A percentile compares a stretch with the other conserved stretches of the same genome.
Conservation (phyloP, 1,139 yeast species). For the Suhomyces bokatorum region DNA sequence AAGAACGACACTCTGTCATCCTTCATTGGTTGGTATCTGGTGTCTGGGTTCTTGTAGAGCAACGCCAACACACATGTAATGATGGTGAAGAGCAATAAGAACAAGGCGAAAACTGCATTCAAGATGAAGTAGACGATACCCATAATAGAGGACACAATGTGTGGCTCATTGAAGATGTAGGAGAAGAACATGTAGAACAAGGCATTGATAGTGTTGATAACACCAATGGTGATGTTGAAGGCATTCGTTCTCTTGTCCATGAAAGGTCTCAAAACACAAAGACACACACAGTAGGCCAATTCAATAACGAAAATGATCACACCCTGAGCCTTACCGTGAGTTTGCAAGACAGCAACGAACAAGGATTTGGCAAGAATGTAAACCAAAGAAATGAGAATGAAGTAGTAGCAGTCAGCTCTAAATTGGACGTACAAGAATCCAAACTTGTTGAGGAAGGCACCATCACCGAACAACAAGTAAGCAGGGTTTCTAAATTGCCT, state of each 20-base stretch:
- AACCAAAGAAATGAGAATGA: constrained; percentile 61
- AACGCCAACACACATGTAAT: constrained; percentile 84
- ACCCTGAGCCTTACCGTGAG: constrained; percentile 78
- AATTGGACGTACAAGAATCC: constrained; percentile 93
- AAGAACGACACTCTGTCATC: constrained; percentile 94
- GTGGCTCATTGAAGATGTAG: constrained; percentile 79
- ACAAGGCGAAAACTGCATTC: constrained; percentile 86
- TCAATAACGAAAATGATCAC: constrained; percentile 76
- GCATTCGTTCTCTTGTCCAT: constrained; percentile 94
- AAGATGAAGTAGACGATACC: constrained; percentile 89
- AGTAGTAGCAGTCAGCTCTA: constrained; percentile 85
- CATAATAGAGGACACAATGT: constrained; percentile 84
- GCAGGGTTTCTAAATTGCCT: constrained; percentile 87
- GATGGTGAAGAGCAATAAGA: constrained; percentile 79
- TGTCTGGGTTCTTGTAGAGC: constrained; percentile 88
- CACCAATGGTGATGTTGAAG: constrained; percentile 82
- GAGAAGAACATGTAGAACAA: constrained; percentile 88
- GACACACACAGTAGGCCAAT: constrained; percentile 58
- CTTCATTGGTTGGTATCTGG: constrained; percentile 93
- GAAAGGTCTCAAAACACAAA: constrained; percentile 79
- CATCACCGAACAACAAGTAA: constrained; percentile 83
- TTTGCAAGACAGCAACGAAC: constrained; percentile 84
- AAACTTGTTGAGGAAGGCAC: constrained; percentile 75
- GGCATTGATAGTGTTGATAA: constrained; percentile 78
- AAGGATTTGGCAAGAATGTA: constrained; percentile 75